phyloP scores from a whole-genome alignment of 2,329 filamentous ascomycete genomes.

The Tothia fuscella region DNA sequence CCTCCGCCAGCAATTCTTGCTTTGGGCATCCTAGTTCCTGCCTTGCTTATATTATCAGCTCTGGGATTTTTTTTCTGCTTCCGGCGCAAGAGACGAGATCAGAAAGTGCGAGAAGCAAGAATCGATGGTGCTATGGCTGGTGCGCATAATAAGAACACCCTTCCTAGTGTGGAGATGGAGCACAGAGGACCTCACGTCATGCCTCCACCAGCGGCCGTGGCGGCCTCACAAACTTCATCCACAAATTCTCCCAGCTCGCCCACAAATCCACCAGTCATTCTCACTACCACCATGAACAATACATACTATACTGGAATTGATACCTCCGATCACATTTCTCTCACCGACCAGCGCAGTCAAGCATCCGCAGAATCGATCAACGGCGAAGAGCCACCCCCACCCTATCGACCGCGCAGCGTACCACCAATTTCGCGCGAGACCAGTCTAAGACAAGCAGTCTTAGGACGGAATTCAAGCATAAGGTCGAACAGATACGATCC shows the following conservation, averaged over 20 bases:
- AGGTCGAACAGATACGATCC: background rate
- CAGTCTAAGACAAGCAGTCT: constrained; percentile 17
- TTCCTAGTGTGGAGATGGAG: constrained; percentile 6
- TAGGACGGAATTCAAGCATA: constrained; percentile 7
- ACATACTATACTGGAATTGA: constrained; percentile 27
- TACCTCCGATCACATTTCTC: constrained; percentile 24
- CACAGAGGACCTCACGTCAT: background rate
- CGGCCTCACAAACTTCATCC: background rate
- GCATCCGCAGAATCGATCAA: constrained; percentile 20
- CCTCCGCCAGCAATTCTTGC: constrained; percentile 1
- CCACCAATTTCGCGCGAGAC: constrained; percentile 22
- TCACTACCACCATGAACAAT: constrained; percentile 8
- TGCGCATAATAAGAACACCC: too few relatives aligned
- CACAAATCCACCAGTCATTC: constrained; percentile 7
- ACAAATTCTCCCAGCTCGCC: background rate
- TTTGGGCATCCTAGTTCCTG: constrained; percentile 3
- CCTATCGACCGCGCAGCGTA: constrained; percentile 24
- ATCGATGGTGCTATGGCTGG: background rate
- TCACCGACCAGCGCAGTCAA: constrained; percentile 17
- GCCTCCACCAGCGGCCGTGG: background rate
- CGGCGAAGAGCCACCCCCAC: constrained; percentile 24
- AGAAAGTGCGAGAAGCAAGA: background rate
- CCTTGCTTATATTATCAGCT: background rate
- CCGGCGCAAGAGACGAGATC: background rate
- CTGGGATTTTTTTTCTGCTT: background rate